phyloP scores from a whole-genome alignment of 176 grass and related monocot species.

The Avena insularis region DNA sequence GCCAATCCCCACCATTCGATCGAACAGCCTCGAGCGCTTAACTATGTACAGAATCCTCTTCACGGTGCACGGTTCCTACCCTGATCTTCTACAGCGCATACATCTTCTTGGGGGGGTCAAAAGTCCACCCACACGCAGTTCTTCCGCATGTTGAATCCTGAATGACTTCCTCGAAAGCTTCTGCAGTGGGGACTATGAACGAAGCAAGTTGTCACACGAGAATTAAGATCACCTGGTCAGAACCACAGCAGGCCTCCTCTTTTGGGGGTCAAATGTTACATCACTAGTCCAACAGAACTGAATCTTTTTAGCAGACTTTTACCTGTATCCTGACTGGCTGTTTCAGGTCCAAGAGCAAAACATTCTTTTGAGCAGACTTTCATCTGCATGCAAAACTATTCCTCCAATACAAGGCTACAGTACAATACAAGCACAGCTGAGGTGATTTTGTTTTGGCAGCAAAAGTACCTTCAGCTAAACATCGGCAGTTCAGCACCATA shows the following conservation, averaged over 20 bases:
- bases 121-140: no score
- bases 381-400: background rate
- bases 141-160: no score
- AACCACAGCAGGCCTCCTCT: no score
- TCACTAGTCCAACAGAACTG: no score
- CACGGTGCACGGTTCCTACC: background rate
- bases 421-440: background rate
- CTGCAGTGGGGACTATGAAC: no score
- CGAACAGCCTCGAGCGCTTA: conserved; percentile 13
- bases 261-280: no score
- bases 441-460: background rate
- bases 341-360: background rate
- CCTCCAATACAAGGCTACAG: background rate
- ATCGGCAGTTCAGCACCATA: conserved; percentile 16
- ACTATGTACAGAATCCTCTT: conserved; percentile 41
- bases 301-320: background rate
- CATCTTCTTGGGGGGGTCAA: no score
- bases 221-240: no score
- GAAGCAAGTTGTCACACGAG: no score
- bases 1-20: background rate
- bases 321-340: background rate
- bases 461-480: conserved; percentile 22
- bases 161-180: no score
- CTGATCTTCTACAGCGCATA: conserved; percentile 61
- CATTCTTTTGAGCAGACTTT: background rate